A percentile compares a stretch with the other conserved stretches of the same genome.
phyloP scores from a whole-genome alignment of 768 basidiomycete genomes.

The Agrocybe praecox region DNA sequence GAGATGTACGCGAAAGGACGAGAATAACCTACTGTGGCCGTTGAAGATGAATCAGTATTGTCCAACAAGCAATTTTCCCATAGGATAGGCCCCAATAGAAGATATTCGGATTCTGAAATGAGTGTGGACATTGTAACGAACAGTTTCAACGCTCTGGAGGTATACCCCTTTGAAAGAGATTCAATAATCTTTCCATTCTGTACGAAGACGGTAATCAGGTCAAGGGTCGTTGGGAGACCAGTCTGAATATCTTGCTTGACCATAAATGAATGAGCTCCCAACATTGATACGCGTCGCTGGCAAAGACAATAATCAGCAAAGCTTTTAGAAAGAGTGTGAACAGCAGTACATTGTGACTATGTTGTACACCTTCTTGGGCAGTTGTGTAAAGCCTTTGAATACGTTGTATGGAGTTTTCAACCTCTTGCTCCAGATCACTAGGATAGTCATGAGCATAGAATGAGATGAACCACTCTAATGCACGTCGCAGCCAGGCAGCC shows the following conservation, averaged over 20 bases:
- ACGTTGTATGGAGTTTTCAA: conserved; percentile 40
- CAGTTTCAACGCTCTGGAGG: conserved; percentile 53
- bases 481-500: conserved; percentile 47
- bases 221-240: conserved; percentile 21
- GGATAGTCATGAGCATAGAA: conserved; percentile 37
- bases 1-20: not conserved
- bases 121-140: conserved; percentile 64
- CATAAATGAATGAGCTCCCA: conserved; percentile 14
- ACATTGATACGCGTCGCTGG: conserved; percentile 21
- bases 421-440: conserved; percentile 45
- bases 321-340: not conserved
- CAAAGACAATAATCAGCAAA: not conserved
- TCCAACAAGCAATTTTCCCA: conserved; percentile 57
- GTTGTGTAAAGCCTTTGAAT: conserved; percentile 53
- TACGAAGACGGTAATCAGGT: conserved; percentile 36
- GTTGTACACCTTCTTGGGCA: conserved; percentile 48
- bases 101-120: conserved; percentile 50
- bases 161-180: conserved; percentile 47
- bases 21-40: conserved; percentile 49
- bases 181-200: conserved; percentile 40
- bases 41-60: conserved; percentile 38
- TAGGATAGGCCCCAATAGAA: conserved; percentile 51
- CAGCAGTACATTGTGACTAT: conserved; percentile 42
- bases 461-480: conserved; percentile 46
- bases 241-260: conserved; percentile 1